A percentile compares a stretch with the other conserved stretches of the same genome.
phyloP scores from a whole-genome alignment of 306 rosid species.

The Glycyrrhiza uralensis region DNA sequence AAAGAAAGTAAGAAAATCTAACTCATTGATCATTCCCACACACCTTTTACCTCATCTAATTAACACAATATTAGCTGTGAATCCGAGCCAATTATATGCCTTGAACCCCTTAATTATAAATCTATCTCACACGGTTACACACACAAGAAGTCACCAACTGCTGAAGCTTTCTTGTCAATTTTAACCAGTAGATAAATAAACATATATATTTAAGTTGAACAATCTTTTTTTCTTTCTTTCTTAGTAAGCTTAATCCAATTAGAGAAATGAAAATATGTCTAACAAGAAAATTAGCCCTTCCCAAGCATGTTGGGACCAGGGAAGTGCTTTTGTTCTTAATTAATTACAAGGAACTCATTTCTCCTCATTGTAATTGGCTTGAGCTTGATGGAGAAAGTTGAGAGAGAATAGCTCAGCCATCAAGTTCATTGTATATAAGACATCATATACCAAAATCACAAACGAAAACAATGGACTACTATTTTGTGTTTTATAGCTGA shows the following conservation, averaged over 20 bases:
- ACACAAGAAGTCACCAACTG: conserved; percentile 29
- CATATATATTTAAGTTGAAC: conserved; percentile 28
- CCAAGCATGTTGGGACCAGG: conserved; percentile 34
- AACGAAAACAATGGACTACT: conserved; percentile 3
- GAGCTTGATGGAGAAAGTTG: conserved; percentile 27
- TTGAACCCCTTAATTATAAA: neutral
- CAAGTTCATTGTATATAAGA: conserved; percentile 15
- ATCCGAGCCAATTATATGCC: neutral
- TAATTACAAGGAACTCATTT: conserved; percentile 25
- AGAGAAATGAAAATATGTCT: conserved; percentile 18
- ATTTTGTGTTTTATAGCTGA: neutral
- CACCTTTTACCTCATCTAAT: conserved; percentile 24
- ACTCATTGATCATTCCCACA: conserved; percentile 21
- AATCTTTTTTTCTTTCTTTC: conserved; percentile 39
- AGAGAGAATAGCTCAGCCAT: conserved; percentile 18
- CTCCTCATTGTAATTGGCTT: conserved; percentile 26
- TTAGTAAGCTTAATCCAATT: conserved; percentile 45
- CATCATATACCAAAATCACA: conserved; percentile 20
- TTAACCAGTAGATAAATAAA: neutral
- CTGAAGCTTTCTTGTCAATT: conserved; percentile 8
- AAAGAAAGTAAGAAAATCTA: conserved; percentile 29
- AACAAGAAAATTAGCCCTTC: conserved; percentile 10
- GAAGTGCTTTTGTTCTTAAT: conserved; percentile 23
- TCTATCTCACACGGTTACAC: conserved; percentile 19
- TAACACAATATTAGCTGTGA: conserved; percentile 18